Base-by-base conservation (phyloP, 805 yeast genomes). In the Teunomyces barrocoloradensis region DNA sequence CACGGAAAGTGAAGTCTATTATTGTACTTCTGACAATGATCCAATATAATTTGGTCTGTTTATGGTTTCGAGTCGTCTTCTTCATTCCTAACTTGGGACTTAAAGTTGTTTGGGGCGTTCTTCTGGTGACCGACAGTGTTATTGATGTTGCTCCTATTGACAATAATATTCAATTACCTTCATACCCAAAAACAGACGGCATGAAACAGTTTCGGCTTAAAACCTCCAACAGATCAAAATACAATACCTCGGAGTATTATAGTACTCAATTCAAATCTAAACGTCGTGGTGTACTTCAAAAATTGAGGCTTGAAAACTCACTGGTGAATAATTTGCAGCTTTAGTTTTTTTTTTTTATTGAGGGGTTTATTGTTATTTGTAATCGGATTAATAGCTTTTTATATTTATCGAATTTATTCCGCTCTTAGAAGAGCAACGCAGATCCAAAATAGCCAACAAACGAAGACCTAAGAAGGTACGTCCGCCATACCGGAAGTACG, bases 391-490 rank as follows among this genome's bases (percentile, higher is more conserved):
- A 23, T 18, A 23, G 25, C 38, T 18, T 20, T 18, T 20, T 17
- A 12, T 18, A 34, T 11, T 17, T 20, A 20, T 23, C 29, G 28
- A 37, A 23, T 20, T 20, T 37, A 15, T 23, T 20, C 28, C 40
- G 25, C 41, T n/a, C 43, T 9, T 11, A 20, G 25, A 17, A 29
- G 15, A 11, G 20, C 39, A 25, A 20, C 30, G 21, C n/a, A 13
- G 27, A 23, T 38, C 47, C 69, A 64, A 56, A 45, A 90, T 90
- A 84, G 97, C 90, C 29, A 90, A 90, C 68, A 90, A 89, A 66
- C 70, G 91, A 59, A 78, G 97, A 63, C 90, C 96, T 9, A 86
- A 85, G 74, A 86, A 90, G 74, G 73, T 78, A 41, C 82, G 84
- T 52, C 89, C 90, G 47, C 90, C 91, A 5, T 90, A 87, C 68